Conservation (phyloP, 1,284 basidiomycete genomes). For the Meira miltonrushii region DNA sequence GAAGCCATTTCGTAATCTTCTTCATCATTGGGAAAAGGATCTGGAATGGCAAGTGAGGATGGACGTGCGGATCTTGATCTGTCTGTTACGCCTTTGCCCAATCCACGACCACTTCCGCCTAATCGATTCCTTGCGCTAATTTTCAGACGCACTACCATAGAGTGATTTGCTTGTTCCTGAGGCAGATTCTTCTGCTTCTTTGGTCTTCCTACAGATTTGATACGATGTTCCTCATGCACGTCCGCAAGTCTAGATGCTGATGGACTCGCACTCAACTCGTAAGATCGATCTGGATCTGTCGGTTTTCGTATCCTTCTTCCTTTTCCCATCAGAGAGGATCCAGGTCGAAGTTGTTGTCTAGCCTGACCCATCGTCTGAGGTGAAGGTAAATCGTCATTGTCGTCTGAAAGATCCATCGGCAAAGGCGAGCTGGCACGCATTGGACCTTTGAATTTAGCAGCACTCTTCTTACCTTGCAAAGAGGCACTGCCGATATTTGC, state of each 20-base stretch:
- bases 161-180: too few species aligned
- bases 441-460: conserved; percentile 15
- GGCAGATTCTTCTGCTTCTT: neutral
- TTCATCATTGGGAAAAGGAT: neutral
- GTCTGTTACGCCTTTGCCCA: neutral
- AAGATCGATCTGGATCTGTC: conserved; percentile 16
- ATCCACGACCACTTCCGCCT: neutral
- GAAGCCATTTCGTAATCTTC: neutral
- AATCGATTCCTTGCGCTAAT: too few species aligned
- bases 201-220: neutral
- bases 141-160: neutral
- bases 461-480: neutral
- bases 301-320: conserved; percentile 16
- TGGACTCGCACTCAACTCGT: conserved; percentile 14
- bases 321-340: neutral
- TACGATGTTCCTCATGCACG: conserved; percentile 1
- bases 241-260: too few species aligned
- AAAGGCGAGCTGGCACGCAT: conserved; percentile 19
- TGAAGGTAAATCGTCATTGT: neutral
- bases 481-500: conserved; percentile 10
- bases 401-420: conserved; percentile 4
- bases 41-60: neutral
- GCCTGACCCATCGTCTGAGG: conserved; percentile 3
- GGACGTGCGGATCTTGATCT: conserved; percentile 1
- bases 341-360: too few species aligned